Conservation (phyloP, 2,329 filamentous ascomycete species). For the Samsoniella hepiali region DNA sequence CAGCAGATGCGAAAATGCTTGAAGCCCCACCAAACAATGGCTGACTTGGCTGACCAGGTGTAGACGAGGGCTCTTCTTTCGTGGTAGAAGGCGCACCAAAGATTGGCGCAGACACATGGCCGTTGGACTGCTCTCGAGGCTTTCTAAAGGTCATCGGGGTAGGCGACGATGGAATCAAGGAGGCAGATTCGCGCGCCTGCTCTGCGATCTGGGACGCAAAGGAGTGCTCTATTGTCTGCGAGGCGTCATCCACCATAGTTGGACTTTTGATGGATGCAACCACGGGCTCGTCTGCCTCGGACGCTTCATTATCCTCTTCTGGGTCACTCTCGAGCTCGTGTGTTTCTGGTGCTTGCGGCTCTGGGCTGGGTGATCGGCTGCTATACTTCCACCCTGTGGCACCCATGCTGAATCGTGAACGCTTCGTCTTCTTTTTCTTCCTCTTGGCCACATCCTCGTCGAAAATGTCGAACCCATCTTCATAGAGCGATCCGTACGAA, state of each 20-base stretch:
- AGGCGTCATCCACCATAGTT: slow-evolving; percentile 36
- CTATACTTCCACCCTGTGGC: slow-evolving; percentile 71
- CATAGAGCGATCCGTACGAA: slow-evolving; percentile 65
- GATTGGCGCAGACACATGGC: background rate
- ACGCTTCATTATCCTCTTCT: slow-evolving; percentile 11
- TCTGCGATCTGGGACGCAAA: slow-evolving; percentile 29
- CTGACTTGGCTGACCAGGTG: background rate
- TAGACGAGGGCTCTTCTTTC: background rate
- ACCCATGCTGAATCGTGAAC: slow-evolving; percentile 63
- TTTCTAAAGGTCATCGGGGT: slow-evolving; percentile 18
- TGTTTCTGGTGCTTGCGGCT: slow-evolving; percentile 44
- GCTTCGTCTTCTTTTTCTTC: slow-evolving; percentile 61
- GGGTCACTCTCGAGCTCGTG: slow-evolving; percentile 26
- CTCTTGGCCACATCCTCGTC: slow-evolving; percentile 63
- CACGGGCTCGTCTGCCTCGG: slow-evolving; percentile 16
- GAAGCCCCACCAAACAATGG: background rate
- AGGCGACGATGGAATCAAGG: slow-evolving; percentile 15
- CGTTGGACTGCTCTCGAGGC: background rate
- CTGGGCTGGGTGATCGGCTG: slow-evolving; percentile 68
- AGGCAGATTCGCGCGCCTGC: slow-evolving; percentile 24
- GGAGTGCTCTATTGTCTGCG: slow-evolving; percentile 32
- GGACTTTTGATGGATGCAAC: slow-evolving; percentile 20
- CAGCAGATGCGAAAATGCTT: background rate
- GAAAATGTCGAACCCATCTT: slow-evolving; percentile 64
- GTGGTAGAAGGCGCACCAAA: background rate